Evolutionary conservation across 768 basidiomycete genomes (phyloP), one percentile per base, ranked within the genome.

Genomic region (Pholiota molesta): DNA sequence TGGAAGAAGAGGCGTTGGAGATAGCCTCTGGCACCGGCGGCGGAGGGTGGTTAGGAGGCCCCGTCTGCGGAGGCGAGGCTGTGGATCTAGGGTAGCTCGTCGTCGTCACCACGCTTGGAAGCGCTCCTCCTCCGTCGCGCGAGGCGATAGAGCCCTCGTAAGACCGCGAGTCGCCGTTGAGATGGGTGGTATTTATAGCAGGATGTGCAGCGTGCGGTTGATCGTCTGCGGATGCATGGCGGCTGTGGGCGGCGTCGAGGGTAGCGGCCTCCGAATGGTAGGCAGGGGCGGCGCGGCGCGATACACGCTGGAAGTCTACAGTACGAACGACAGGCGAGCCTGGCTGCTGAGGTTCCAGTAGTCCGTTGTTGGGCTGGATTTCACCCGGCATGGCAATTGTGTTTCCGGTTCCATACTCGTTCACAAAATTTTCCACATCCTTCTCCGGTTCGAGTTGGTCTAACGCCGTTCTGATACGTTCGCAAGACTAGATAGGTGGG

Each of bases 361-460:
- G 65, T 26, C 69, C 70, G n/a, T 82, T 78, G 68, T 88, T 90
- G 72, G 91, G 88, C 69, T 91, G 81, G 72, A 93, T 94, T 9
- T 81, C 73, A 13, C 90, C 88, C 0, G 93, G 85, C 59, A 93
- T 90, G 0, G 90, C 88, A 55, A 98, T 94, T 40, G 82, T 72
- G 67, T 85, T 87, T 10, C 95, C 97, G 4, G 95, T 97, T 5
- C 94, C 95, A 68, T 92, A 92, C 65, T 90, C 86, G 49, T 86
- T 84, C 11, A 97, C 93, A 66, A 98, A 98, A 71, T 84, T 86
- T 64, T 91, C 86, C 72, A 95, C 83, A 66, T 99, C 97, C 29
- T 83, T 86, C 51, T 89, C 88, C 0, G 94, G 86, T 62, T 97
- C 95, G 63, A 96, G 81, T 56, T 90, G 86, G 72, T 99, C 97